Evolutionary conservation across 2,329 filamentous ascomycete genomes (phyloP).

Genomic region (Fusarium sp.): DNA sequence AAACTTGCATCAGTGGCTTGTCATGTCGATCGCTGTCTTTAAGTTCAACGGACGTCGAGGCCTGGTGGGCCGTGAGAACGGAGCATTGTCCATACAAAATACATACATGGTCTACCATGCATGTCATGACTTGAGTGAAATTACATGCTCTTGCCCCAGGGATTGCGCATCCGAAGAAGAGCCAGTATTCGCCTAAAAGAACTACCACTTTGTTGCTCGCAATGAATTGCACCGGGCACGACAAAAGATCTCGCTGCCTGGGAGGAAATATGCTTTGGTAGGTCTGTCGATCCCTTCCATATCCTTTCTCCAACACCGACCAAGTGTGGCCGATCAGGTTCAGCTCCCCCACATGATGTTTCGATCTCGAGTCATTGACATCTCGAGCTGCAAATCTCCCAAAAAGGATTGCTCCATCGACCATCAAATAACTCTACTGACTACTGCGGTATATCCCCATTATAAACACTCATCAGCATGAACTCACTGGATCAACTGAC

Average conservation of each 20-base stretch:
- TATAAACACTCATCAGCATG: not conserved
- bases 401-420: not conserved
- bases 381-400: not conserved
- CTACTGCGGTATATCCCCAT: not conserved
- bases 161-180: not conserved
- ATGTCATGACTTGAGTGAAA: not conserved
- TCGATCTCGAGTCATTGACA: conserved; percentile 7
- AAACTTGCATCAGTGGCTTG: not conserved
- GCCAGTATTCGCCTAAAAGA: not conserved
- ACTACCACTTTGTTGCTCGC: not conserved
- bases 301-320: not conserved
- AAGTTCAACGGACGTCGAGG: not conserved
- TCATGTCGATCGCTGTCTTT: conserved; percentile 12
- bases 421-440: not conserved
- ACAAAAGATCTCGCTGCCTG: not conserved
- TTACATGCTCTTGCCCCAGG: not conserved
- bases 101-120: not conserved
- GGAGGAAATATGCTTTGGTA: not conserved
- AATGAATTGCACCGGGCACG: not conserved
- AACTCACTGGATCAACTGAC: not conserved
- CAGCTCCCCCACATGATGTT: conserved; percentile 15
- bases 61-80: not conserved
- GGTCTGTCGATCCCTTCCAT: conserved; percentile 10
- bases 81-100: not conserved
- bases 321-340: not conserved